phyloP scores from a whole-genome alignment of 371 early-diverging fungal genomes.

The Zancudomyces culisetae region DNA sequence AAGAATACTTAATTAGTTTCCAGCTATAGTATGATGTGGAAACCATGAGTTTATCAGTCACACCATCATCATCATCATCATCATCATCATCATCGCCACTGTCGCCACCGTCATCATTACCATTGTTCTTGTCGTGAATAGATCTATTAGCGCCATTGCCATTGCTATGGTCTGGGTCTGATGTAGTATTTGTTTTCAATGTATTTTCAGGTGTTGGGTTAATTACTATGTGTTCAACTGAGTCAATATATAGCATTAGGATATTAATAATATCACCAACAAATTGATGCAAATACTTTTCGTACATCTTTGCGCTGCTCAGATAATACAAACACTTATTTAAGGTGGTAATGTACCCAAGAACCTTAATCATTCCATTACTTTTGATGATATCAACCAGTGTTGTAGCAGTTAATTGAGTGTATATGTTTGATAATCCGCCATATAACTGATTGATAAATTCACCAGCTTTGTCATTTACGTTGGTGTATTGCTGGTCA shows the following conservation, averaged over 20 bases:
- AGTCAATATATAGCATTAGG: conserved; percentile 78
- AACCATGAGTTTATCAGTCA: too few relatives aligned
- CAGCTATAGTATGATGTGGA: too few relatives aligned
- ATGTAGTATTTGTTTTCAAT: conserved; percentile 97
- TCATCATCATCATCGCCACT: conserved; percentile 96
- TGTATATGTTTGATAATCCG: too few relatives aligned
- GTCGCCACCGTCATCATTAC: conserved; percentile 89
- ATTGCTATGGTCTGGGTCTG: conserved; percentile 94
- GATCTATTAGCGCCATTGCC: conserved; percentile 94
- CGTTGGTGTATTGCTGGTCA: too few relatives aligned
- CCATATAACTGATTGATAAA: too few relatives aligned
- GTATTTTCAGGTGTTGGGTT: conserved; percentile 90
- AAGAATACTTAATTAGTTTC: too few relatives aligned
- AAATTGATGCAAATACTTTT: conserved; percentile 26
- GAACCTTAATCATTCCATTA: too few relatives aligned
- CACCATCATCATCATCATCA: conserved; percentile 97
- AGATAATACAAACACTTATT: too few relatives aligned
- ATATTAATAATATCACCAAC: conserved; percentile 75
- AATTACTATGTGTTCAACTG: conserved; percentile 95
- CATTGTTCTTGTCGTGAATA: conserved; percentile 79
- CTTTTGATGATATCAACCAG: too few relatives aligned
- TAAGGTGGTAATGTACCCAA: too few relatives aligned
- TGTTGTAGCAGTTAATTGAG: too few relatives aligned
- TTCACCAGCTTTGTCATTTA: too few relatives aligned
- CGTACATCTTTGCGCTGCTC: neutral